A percentile compares a stretch with the other conserved stretches of the same genome.
Conservation (phyloP, 129 eudicot genomes). For the Mikania micrantha region DNA sequence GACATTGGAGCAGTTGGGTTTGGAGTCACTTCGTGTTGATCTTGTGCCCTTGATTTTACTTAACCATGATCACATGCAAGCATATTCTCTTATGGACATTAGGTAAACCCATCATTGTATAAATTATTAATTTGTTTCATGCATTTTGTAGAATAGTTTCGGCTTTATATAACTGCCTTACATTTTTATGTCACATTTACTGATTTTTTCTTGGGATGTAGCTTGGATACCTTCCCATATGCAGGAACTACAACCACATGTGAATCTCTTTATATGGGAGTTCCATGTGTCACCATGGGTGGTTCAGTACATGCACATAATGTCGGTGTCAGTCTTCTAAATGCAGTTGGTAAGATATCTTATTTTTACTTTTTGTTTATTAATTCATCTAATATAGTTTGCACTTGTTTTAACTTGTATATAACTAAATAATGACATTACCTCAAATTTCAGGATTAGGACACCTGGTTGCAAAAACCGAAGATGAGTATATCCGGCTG, state of each 20-base stretch:
- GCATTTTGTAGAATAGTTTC: background rate
- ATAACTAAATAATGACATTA: background rate
- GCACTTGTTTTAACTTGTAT: background rate
- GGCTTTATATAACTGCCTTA: background rate
- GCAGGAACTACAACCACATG: slow-evolving; percentile 99
- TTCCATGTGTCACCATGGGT: slow-evolving; percentile 95
- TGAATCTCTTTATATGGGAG: slow-evolving; percentile 97
- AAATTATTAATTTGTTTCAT: background rate
- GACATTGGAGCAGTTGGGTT: slow-evolving; percentile 89
- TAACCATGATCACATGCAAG: slow-evolving; percentile 98
- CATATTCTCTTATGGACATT: slow-evolving; percentile 94
- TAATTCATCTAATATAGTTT: background rate
- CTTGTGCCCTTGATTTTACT: slow-evolving; percentile 88
- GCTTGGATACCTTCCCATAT: slow-evolving; percentile 97
- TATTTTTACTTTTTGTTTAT: background rate
- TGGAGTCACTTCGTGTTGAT: slow-evolving; percentile 90
- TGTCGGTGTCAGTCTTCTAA: slow-evolving; percentile 94
- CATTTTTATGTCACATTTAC: background rate
- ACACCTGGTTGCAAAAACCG: slow-evolving; percentile 70
- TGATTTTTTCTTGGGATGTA: slow-evolving; percentile 22
- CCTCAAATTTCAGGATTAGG: slow-evolving; percentile 44
- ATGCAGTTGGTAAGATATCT: slow-evolving; percentile 62
- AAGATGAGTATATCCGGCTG: slow-evolving; percentile 77
- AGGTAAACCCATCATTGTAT: slow-evolving; percentile 38
- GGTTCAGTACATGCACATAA: slow-evolving; percentile 93